Base-by-base conservation (phyloP, 179 eudicot genomes). In the Spergularia azorica region DNA sequence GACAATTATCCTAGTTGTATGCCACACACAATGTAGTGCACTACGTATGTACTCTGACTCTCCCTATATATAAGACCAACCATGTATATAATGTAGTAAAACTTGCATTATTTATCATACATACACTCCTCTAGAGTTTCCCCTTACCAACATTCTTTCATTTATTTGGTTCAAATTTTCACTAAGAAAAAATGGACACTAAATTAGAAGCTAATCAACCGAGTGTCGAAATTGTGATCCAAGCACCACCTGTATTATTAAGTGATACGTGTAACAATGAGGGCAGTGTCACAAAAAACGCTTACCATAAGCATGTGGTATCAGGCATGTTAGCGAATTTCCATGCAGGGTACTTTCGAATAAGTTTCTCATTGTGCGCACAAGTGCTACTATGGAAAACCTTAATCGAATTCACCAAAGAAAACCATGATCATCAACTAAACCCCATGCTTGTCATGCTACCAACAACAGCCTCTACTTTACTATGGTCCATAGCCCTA, bases 281-380 rank as follows among this genome's bases (percentile, higher is more conserved):
- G 17, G 1, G 2, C 32, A n/a, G n/a, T n/a, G 6, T 17, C 9
- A 14, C 32, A 58, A 68, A 11, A 50, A 68, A 16, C 51, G 63
- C 9, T 0, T 63, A 17, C 15, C 12, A 62, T 52, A 64, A 72
- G 17, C 63, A 76, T 66, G 67, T 81, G 20, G 73, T 81, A 54
- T 59, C 59, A 0, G 43, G 16, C 43, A 66, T 82, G 11, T 63
- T 82, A 48, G 62, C 76, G 8, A 83, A 73, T 7, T 77, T 83
- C 14, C 87, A 87, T 70, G 87, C 85, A 7, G 90, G 88, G 6
- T 86, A 85, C 36, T 87, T 85, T 66, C 76, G 90, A 41, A 78
- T 87, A 69, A 83, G 86, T 56, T 69, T 85, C 0, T 80, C 87
- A 4, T 72, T 87, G 10, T 79, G 83, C 26, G 74, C 79, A 17